Evolutionary conservation across 805 yeast species (phyloP).

Genomic region (Cyberlindnera subsufficiens): DNA sequence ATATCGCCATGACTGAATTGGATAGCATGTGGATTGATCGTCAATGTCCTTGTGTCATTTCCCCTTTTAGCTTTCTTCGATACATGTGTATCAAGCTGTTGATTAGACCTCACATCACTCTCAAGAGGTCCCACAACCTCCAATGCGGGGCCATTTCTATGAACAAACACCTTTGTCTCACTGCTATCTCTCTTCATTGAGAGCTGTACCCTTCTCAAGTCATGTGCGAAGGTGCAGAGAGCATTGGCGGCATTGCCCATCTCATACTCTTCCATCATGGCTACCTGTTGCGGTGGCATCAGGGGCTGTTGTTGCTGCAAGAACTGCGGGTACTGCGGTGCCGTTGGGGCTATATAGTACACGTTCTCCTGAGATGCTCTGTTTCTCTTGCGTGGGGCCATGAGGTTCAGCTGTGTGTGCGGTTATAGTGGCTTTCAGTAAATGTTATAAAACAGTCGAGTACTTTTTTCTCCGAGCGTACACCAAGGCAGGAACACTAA

Average conservation of each 20-base stretch:
- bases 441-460: too few species aligned
- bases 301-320: background rate
- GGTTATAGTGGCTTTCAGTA: too few species aligned
- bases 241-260: background rate
- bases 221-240: conserved; percentile 1
- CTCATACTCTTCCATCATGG: conserved; percentile 2
- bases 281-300: background rate
- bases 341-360: conserved; percentile 3
- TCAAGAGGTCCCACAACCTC: background rate
- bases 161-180: conserved; percentile 7
- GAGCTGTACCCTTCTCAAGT: background rate
- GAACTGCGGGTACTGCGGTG: background rate
- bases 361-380: conserved; percentile 5
- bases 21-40: background rate
- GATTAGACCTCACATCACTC: background rate
- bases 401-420: background rate
- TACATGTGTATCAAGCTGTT: background rate
- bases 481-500: too few species aligned
- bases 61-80: background rate
- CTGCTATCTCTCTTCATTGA: background rate
- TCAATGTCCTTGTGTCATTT: background rate
- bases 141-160: conserved; percentile 1
- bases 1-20: conserved; percentile 10
- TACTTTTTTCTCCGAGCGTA: too few species aligned
- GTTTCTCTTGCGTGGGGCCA: conserved; percentile 1